Base-by-base conservation (phyloP, 1,139 yeast species). In the Protomyces lactucae-debilis region DNA sequence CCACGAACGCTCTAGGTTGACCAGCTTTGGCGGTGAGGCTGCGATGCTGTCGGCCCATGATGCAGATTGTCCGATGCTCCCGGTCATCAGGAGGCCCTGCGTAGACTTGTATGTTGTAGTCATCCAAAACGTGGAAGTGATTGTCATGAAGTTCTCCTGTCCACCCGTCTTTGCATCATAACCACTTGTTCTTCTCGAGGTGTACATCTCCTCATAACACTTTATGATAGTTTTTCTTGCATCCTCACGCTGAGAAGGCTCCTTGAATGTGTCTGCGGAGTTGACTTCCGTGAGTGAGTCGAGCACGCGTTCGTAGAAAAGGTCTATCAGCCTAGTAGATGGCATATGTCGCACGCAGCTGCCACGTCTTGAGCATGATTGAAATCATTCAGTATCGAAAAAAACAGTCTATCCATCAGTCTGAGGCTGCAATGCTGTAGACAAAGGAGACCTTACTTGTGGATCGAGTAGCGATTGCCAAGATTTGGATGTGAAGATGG, bases 141-240 rank as follows among this genome's bases (percentile, higher is more conserved):
- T 21, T 21, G 23, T 21, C 23, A 21, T 21, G 23, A 21, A 2
- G 23, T 21, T 21, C 23, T 21, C 23, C 23, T 21, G 23, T 21
- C 23, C 23, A 2, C 3, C 23, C 23, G 23, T 2, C 23, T 21
- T 21, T 21, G 23, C 23, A 21, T 21, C 2, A 57, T 28, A 57
- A 48, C 61, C 61, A 57, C 43, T 45, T 40, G 36, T 51, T 45
- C 45, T 48, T 57, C n/a, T 55, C 61, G 45, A 55, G 16, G 35
- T 48, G 61, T 93, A 96, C 87, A 91, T 91, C 84, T 93, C 97
- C 85, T 93, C 99, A 78, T 93, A 92, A 79, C 96, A 97, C 86
- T 91, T 89, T 89, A 90, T 93, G 81, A 93, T 91, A 79, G 87
- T 92, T 86, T 93, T 92, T 88, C 91, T 93, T 79, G 99, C 98